These are phyloP conservation scores for Mycena albidolilacea DNA, from an alignment of 768 basidiomycete species.

Conservation along the genomic window DNA sequence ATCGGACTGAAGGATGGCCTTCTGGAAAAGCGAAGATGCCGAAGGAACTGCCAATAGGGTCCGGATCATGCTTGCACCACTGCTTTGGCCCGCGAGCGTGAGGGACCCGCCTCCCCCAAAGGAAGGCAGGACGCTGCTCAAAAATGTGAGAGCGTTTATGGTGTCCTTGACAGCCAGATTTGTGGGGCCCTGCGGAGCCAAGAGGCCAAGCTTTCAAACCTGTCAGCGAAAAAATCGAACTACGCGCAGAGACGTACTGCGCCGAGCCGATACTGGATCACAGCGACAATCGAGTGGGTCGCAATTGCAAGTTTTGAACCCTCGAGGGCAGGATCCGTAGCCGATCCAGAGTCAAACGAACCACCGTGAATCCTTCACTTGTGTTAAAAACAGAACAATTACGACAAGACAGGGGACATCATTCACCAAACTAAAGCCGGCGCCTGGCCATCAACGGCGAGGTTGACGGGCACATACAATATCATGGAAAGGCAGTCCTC, in stretches of 20 bases:
- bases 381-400: background rate
- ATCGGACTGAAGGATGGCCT: slow-evolving; percentile 88
- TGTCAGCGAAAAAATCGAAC: slow-evolving; percentile 17
- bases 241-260: slow-evolving; percentile 61
- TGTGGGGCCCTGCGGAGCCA: slow-evolving; percentile 77
- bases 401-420: background rate
- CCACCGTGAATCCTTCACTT: slow-evolving; percentile 85
- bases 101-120: slow-evolving; percentile 79
- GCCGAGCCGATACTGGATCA: slow-evolving; percentile 89
- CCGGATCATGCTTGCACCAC: slow-evolving; percentile 82
- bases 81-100: slow-evolving; percentile 87
- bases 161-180: slow-evolving; percentile 82
- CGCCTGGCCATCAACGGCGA: slow-evolving; percentile 48
- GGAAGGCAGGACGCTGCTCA: slow-evolving; percentile 68
- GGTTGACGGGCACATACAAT: slow-evolving; percentile 73
- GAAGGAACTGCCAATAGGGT: slow-evolving; percentile 81
- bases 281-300: slow-evolving; percentile 82
- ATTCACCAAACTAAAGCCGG: slow-evolving; percentile 69
- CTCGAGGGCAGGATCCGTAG: slow-evolving; percentile 81
- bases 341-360: slow-evolving; percentile 81
- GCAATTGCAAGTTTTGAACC: slow-evolving; percentile 80
- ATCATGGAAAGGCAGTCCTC: slow-evolving; percentile 91
- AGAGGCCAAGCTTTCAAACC: slow-evolving; percentile 73
- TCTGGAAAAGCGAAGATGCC: slow-evolving; percentile 78
- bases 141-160: slow-evolving; percentile 74